phyloP scores from a whole-genome alignment of 495 filamentous ascomycete genomes.

The Cercophora samala region DNA sequence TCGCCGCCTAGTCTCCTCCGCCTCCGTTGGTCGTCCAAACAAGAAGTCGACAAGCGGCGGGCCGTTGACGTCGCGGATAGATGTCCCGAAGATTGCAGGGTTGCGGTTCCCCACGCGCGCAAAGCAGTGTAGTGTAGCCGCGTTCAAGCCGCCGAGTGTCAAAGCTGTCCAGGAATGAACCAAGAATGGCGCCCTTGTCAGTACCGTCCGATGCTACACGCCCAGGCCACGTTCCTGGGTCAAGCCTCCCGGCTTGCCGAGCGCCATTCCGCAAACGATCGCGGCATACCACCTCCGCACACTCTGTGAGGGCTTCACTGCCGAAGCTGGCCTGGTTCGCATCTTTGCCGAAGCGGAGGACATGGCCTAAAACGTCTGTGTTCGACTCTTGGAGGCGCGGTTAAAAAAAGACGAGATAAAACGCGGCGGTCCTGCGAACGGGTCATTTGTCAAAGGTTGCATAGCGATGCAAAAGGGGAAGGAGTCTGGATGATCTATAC shows the following conservation, averaged over 20 bases:
- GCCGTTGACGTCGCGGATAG: slow-evolving; percentile 13
- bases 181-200: background rate
- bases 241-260: slow-evolving; percentile 34
- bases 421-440: background rate
- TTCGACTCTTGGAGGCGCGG: background rate
- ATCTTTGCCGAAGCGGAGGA: slow-evolving; percentile 1
- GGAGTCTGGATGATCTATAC: slow-evolving; percentile 1
- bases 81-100: slow-evolving; percentile 22
- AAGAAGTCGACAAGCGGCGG: background rate
- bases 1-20: background rate
- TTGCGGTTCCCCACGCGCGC: slow-evolving; percentile 3
- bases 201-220: slow-evolving; percentile 5
- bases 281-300: slow-evolving; percentile 27
- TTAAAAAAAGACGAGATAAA: background rate
- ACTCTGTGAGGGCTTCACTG: background rate
- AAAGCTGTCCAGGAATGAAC: background rate
- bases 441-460: background rate
- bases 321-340: slow-evolving; percentile 1
- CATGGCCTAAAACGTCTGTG: background rate
- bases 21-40: background rate
- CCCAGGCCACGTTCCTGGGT: slow-evolving; percentile 22
- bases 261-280: slow-evolving; percentile 29
- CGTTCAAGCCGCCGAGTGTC: slow-evolving; percentile 11
- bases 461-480: background rate
- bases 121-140: slow-evolving; percentile 1